Percentiles rank a stretch among this genome's conserved stretches.
phyloP scores from a whole-genome alignment of 2,329 filamentous ascomycete species.

The Byssothecium circinans region DNA sequence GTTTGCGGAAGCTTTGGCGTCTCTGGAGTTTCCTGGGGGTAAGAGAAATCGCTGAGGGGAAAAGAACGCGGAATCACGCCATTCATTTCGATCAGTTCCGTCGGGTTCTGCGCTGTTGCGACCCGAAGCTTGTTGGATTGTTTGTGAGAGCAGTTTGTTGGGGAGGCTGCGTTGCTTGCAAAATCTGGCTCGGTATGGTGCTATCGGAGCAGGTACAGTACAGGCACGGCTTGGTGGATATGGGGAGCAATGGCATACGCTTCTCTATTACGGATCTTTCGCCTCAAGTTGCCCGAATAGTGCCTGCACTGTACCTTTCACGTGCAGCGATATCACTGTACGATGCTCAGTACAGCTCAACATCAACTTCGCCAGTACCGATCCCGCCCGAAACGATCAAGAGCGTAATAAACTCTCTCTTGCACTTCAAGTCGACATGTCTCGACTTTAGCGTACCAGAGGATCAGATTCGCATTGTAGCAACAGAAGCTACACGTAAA shows the following conservation, averaged over 20 bases:
- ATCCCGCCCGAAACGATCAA: conserved; percentile 63
- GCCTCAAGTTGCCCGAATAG: conserved; percentile 68
- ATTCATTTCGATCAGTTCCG: conserved; percentile 1
- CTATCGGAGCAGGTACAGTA: conserved; percentile 18
- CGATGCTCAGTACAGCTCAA: conserved; percentile 66
- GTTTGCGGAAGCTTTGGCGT: neutral
- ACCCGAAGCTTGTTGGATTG: neutral
- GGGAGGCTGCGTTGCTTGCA: neutral
- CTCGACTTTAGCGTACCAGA: conserved; percentile 67
- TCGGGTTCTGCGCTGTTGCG: neutral
- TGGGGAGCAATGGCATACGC: conserved; percentile 78
- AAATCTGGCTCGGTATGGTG: conserved; percentile 3
- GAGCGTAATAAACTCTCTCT: conserved; percentile 66
- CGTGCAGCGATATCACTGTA: conserved; percentile 83
- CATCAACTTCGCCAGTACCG: conserved; percentile 45
- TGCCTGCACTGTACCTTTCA: conserved; percentile 76
- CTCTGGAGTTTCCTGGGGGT: conserved; percentile 17
- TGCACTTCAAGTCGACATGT: conserved; percentile 73
- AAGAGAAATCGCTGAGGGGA: conserved; percentile 18
- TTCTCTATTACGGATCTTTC: conserved; percentile 86
- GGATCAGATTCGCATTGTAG: conserved; percentile 71
- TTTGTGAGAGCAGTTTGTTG: neutral
- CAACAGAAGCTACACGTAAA: conserved; percentile 85
- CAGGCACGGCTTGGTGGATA: conserved; percentile 41
- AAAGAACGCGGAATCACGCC: conserved; percentile 16